Evolutionary conservation across 805 yeast species (phyloP).

Genomic region (Kuraishia piskuri): DNA sequence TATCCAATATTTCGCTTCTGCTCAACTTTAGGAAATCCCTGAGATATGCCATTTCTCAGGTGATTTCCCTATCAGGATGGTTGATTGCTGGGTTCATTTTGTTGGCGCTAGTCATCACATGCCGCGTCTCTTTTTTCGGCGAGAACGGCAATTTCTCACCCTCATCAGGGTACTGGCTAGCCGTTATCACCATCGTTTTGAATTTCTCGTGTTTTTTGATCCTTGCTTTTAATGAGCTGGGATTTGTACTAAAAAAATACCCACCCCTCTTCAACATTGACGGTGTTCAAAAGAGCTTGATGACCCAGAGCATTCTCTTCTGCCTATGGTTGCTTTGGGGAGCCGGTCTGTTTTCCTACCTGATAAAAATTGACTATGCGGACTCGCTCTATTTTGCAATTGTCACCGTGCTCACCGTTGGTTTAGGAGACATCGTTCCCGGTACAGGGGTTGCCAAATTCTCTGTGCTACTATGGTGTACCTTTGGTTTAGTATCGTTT

Average conservation of each 20-base stretch:
- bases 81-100: slow-evolving; percentile 47
- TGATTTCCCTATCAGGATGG: slow-evolving; percentile 58
- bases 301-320: slow-evolving; percentile 59
- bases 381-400: slow-evolving; percentile 65
- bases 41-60: slow-evolving; percentile 53
- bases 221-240: slow-evolving; percentile 50
- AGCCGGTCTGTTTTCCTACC: slow-evolving; percentile 42
- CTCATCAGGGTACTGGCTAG: slow-evolving; percentile 76
- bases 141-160: slow-evolving; percentile 16
- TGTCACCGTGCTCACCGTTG: slow-evolving; percentile 71
- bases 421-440: slow-evolving; percentile 71
- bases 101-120: slow-evolving; percentile 34
- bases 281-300: slow-evolving; percentile 60
- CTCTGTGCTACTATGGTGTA: slow-evolving; percentile 51
- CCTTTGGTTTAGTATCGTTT: slow-evolving; percentile 61
- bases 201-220: slow-evolving; percentile 51
- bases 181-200: slow-evolving; percentile 52
- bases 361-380: slow-evolving; percentile 46
- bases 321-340: slow-evolving; percentile 71
- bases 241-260: slow-evolving; percentile 50
- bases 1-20: slow-evolving; percentile 61
- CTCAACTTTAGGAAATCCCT: slow-evolving; percentile 58
- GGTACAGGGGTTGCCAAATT: slow-evolving; percentile 42
- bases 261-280: slow-evolving; percentile 65
- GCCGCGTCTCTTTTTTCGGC: slow-evolving; percentile 22